Conservation (phyloP, 805 yeast genomes). For the Yarrowia phangngaensis region DNA sequence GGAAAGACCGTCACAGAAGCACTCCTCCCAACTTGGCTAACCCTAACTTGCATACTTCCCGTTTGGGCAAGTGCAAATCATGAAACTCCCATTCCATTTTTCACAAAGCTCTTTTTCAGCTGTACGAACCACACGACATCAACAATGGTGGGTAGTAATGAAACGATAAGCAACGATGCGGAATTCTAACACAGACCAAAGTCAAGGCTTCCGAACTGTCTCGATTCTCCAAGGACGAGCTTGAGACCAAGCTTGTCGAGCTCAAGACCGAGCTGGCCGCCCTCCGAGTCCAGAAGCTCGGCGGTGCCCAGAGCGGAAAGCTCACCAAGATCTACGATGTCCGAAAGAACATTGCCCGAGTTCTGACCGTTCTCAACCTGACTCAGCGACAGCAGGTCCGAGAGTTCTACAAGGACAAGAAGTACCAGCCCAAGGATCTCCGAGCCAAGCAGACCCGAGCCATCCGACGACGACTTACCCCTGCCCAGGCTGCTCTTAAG, state of each 20-base stretch:
- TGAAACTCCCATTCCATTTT: constrained; percentile 21
- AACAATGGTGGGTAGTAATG: constrained; percentile 17
- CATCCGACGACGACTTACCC: constrained; percentile 93
- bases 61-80: background rate
- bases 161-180: constrained; percentile 5
- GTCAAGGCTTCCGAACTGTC: constrained; percentile 93
- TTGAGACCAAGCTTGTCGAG: constrained; percentile 89
- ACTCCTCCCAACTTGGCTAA: background rate
- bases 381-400: constrained; percentile 94
- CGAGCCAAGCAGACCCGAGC: constrained; percentile 99
- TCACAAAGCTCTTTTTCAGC: constrained; percentile 22
- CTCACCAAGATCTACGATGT: constrained; percentile 95
- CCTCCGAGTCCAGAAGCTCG: constrained; percentile 92
- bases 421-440: constrained; percentile 96
- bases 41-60: constrained; percentile 15
- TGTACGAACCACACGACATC: constrained; percentile 25
- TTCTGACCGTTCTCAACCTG: constrained; percentile 93
- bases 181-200: constrained; percentile 24
- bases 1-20: constrained; percentile 20
- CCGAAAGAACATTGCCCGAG: constrained; percentile 98
- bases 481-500: constrained; percentile 72
- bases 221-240: constrained; percentile 94
- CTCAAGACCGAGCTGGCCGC: constrained; percentile 94
- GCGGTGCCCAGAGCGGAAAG: constrained; percentile 64
- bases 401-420: constrained; percentile 81